Evolutionary conservation across 805 yeast species (phyloP), one percentile per base, ranked within the genome.

Genomic region (Wickerhamiella domercqiae): DNA sequence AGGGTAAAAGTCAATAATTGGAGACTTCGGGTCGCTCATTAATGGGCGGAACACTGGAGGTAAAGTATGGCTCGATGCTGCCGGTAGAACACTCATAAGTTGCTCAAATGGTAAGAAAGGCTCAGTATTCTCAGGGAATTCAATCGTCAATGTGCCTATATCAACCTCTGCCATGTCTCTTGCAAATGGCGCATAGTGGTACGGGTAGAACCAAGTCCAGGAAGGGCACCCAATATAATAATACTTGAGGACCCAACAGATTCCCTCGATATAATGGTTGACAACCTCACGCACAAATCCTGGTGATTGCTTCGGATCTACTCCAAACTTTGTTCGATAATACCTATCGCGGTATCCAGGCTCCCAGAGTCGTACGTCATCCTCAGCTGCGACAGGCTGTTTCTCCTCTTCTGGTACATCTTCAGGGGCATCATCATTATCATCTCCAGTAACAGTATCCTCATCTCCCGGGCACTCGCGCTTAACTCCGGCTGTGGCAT

Each of bases 221-320:
- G 97, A 87, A 0, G 94, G 94, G 60, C 97, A 87, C 2, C 96
- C 97, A 58, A 90, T 97, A 57, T 82, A 87, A 60, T 90, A 90
- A 56, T 90, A 90, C 38, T 82, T 60, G 45, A 90, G 64, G 1
- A 78, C 94, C 99, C 99, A 90, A n/a, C 94, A 74, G 3, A 90
- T 79, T 44, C 99, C 99, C 57, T 87, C 95, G 39, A 90, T 68
- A 52, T 90, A 90, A 35, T 74, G 69, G 38, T 64, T 62, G 0
- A 76, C 83, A 51, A 90, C 74, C 44, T 66, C 68, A 32, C 75
- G 67, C 16, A 71, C 62, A 15, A 62, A 59, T 2, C 67, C 64
- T 36, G 67, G 71, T 34, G 73, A 76, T 2, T 67, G 68, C 17
- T 68, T 65, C 9, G 44, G 44, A 3, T 60, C 49, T 6, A 74